These are phyloP conservation scores for Leucocoprinus sp. DNA, from an alignment of 768 basidiomycete species.

Conservation along the genomic window DNA sequence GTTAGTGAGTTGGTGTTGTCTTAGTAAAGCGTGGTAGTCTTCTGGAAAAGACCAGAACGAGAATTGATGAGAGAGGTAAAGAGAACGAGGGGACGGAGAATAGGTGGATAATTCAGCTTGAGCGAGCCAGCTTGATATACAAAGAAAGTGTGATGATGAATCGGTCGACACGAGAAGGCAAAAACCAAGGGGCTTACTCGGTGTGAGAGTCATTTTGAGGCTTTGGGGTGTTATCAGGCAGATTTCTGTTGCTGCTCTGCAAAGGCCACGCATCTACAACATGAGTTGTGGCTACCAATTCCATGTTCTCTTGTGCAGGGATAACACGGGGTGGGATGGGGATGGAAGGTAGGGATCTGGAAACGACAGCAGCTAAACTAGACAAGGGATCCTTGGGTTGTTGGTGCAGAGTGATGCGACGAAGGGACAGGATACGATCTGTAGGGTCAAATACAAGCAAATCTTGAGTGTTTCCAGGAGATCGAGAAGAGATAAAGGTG, in stretches of 20 bases:
- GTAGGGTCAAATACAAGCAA: constrained; percentile 59
- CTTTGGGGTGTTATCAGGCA: constrained; percentile 26
- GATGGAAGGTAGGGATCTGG: constrained; percentile 53
- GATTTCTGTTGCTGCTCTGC: constrained; percentile 33
- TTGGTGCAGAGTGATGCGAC: constrained; percentile 42
- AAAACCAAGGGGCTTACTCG: too few relatives aligned
- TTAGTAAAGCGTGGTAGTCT: constrained; percentile 75
- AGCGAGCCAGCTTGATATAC: constrained; percentile 67
- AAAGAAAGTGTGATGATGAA: too few relatives aligned
- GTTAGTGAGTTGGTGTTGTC: constrained; percentile 53
- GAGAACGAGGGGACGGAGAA: constrained; percentile 56
- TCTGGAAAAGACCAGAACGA: constrained; percentile 68
- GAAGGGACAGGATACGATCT: constrained; percentile 46
- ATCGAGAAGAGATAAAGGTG: constrained; percentile 20
- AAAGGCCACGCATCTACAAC: constrained; percentile 65
- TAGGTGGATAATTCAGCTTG: constrained; percentile 78
- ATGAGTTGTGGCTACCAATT: constrained; percentile 29
- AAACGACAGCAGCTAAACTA: constrained; percentile 32
- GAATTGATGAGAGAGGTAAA: constrained; percentile 85
- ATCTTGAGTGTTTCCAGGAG: constrained; percentile 54
- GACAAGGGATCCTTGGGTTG: constrained; percentile 19
- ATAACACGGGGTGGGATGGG: constrained; percentile 19
- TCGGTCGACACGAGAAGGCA: too few relatives aligned
- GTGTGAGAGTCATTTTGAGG: too few relatives aligned
- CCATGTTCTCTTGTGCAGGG: constrained; percentile 15